Evolutionary conservation across 768 basidiomycete species (phyloP), one percentile per base, ranked within the genome.

Genomic region (Rhizopogon vulgaris): DNA sequence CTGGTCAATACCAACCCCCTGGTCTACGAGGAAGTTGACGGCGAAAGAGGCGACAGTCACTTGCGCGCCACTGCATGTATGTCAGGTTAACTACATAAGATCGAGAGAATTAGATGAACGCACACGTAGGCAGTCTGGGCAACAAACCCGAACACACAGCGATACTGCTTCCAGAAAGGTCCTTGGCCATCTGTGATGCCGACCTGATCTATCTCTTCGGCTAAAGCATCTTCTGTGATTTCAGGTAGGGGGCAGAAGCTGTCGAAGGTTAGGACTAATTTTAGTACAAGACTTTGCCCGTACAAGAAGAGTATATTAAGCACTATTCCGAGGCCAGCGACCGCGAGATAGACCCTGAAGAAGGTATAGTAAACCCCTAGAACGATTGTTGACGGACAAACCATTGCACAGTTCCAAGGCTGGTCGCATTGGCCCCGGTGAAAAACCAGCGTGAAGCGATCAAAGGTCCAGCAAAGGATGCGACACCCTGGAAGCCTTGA

Each of bases 371-470:
- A 38, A 18, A 18, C 9, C 6, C 8, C n/a, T 5, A 10, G 42
- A 4, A 27, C n/a, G 3, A 15, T 27, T 8, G 0, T 7, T 4
- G 6, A 24, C 27, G 22, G 37, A 54, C 57, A 17, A 45, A 79
- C 82, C 83, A 84, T 71, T 86, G 84, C 24, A 85, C 83, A 32
- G 82, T 87, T 52, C 77, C 81, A 27, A 88, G 74, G 40, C 74
- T 73, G 24, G 69, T 77, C 6, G 75, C 78, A 64, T 88, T 87
- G 45, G 65, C 75, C 4, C 80, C 87, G 2, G 69, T 71, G 74
- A 89, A 87, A 71, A 89, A 90, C 75, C 80, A 87, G 49, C 80
- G 73, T 4, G 84, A 80, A 22, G 85, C 86, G 58, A 89, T 89
- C 57, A 88, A 75, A 17, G 87, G 86, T 3, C 88, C 82, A 8